phyloP scores from a whole-genome alignment of 2,329 filamentous ascomycete genomes.

The Trichophyton simii region DNA sequence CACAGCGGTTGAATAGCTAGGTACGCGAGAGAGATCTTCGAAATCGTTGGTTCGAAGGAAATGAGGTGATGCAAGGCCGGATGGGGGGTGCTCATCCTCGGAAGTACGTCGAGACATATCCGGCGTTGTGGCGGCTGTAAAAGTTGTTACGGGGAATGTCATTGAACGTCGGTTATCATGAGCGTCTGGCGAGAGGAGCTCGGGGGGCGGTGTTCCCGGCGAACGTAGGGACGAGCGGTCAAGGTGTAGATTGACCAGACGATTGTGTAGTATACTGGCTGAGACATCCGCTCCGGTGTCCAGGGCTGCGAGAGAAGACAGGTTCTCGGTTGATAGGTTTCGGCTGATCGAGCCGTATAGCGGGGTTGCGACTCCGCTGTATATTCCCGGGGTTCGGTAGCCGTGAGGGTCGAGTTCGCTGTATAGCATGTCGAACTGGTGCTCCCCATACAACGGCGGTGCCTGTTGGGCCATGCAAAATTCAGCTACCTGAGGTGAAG shows the following conservation, averaged over 20 bases:
- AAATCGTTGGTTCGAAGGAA: conserved; percentile 42
- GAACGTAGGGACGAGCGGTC: neutral
- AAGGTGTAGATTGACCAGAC: conserved; percentile 44
- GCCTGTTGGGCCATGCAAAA: conserved; percentile 53
- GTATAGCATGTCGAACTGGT: conserved; percentile 80
- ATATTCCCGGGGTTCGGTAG: conserved; percentile 61
- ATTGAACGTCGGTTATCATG: neutral
- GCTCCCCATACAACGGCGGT: conserved; percentile 85
- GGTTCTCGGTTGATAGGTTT: conserved; percentile 67
- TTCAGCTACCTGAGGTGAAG: conserved; percentile 37
- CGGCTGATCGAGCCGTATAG: conserved; percentile 57
- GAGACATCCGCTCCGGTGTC: conserved; percentile 40
- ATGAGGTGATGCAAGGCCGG: conserved; percentile 31
- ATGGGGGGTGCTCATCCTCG: conserved; percentile 36
- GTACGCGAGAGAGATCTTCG: conserved; percentile 57
- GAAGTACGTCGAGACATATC: conserved; percentile 35
- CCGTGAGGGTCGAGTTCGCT: conserved; percentile 70
- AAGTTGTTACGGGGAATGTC: conserved; percentile 2
- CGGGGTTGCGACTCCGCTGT: conserved; percentile 65
- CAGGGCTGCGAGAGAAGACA: conserved; percentile 43
- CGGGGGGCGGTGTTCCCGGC: neutral
- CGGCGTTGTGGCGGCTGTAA: conserved; percentile 15
- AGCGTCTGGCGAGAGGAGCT: neutral
- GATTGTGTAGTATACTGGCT: conserved; percentile 55
- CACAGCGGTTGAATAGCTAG: conserved; percentile 64